These are phyloP conservation scores for Macrophomina pseudophaseolina DNA, from an alignment of 2,329 filamentous ascomycete species.

Conservation along the genomic window DNA sequence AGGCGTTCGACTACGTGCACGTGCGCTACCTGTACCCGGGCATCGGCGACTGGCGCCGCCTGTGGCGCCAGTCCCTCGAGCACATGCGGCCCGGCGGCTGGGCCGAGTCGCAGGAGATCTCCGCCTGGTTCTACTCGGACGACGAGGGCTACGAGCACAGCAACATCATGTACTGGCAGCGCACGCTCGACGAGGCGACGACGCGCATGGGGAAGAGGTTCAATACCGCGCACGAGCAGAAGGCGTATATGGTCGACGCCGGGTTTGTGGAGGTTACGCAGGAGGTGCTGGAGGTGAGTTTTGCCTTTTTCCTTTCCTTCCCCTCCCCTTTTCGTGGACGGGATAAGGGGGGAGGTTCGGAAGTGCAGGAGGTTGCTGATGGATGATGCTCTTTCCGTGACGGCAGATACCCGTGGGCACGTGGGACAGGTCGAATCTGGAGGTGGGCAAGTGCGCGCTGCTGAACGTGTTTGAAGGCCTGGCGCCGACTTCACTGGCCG, in stretches of 20 bases:
- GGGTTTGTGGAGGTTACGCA: conserved; percentile 43
- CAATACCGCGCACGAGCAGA: conserved; percentile 23
- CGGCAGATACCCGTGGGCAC: conserved; percentile 14
- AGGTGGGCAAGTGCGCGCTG: conserved; percentile 13
- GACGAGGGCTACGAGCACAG: conserved; percentile 14
- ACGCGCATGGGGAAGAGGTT: conserved; percentile 29
- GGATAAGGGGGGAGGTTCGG: too few relatives aligned
- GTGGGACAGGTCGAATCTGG: conserved; percentile 5
- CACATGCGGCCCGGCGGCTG: conserved; percentile 24
- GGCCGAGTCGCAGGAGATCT: conserved; percentile 23
- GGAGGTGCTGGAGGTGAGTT: conserved; percentile 40
- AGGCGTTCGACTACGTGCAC: conserved; percentile 52
- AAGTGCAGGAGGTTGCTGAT: too few relatives aligned
- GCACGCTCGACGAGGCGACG: conserved; percentile 4
- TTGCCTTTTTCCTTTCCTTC: too few relatives aligned
- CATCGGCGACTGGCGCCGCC: conserved; percentile 15
- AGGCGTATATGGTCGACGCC: conserved; percentile 32
- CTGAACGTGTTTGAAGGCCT: conserved; percentile 32
- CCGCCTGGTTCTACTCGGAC: conserved; percentile 21
- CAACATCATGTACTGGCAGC: conserved; percentile 6
- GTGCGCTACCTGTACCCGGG: conserved; percentile 19
- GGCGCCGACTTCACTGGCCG: conserved; percentile 43
- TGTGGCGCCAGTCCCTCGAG: conserved; percentile 16
- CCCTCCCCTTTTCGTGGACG: too few relatives aligned
- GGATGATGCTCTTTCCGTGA: too few relatives aligned